Evolutionary conservation across 202 grass and related monocot species (phyloP).

Genomic region (Carex arenaria): DNA sequence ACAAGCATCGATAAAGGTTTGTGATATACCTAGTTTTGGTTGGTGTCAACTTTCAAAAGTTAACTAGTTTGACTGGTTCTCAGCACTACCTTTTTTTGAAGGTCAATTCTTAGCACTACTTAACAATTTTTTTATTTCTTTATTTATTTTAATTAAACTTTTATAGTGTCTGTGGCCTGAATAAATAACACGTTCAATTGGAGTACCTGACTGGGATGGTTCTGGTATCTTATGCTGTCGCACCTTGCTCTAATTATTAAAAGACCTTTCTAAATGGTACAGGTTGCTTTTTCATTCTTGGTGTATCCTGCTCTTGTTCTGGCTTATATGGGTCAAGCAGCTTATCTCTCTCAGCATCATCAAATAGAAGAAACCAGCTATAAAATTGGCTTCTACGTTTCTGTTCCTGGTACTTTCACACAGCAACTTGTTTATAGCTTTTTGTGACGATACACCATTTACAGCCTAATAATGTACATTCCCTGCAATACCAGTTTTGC

Average conservation of each 20-base stretch:
- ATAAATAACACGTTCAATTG: not conserved
- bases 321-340: slow-evolving; percentile 96
- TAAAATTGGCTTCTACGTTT: slow-evolving; percentile 91
- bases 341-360: slow-evolving; percentile 90
- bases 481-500: not conserved
- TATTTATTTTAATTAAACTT: not conserved
- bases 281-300: slow-evolving; percentile 76
- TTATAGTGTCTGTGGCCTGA: not conserved
- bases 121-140: not conserved
- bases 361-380: slow-evolving; percentile 53
- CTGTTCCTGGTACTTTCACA: slow-evolving; percentile 72
- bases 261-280: slow-evolving; percentile 30
- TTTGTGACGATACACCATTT: not conserved
- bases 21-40: not conserved
- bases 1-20: slow-evolving; percentile 79
- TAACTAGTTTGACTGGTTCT: not conserved
- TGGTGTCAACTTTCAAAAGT: not conserved
- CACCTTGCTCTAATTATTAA: not conserved
- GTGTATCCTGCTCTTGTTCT: slow-evolving; percentile 90
- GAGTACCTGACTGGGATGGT: not conserved
- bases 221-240: slow-evolving; percentile 16
- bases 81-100: not conserved
- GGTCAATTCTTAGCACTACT: not conserved
- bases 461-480: not conserved
- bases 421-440: not conserved